phyloP scores from a whole-genome alignment of 306 rosid genomes.

The Leucaena leucocephala region DNA sequence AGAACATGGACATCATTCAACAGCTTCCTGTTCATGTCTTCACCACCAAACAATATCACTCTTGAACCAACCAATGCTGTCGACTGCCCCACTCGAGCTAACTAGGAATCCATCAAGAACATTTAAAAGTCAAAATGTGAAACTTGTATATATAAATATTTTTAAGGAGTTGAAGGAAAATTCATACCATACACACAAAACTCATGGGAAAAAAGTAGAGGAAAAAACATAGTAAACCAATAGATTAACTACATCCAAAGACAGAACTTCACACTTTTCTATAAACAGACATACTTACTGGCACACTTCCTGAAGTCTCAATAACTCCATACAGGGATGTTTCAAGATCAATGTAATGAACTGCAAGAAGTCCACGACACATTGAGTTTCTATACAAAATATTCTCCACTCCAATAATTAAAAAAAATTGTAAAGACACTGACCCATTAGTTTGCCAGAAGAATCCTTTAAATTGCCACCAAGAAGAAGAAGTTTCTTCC shows the following conservation, averaged over 20 bases:
- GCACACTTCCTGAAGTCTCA: slow-evolving; percentile 82
- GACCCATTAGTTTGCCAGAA: slow-evolving; percentile 68
- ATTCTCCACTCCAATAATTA: slow-evolving; percentile 15
- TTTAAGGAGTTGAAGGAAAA: slow-evolving; percentile 6
- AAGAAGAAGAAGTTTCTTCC: slow-evolving; percentile 72
- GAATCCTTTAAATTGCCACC: slow-evolving; percentile 77
- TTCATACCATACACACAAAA: slow-evolving; percentile 27
- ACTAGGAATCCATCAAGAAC: slow-evolving; percentile 51
- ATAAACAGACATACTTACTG: slow-evolving; percentile 57
- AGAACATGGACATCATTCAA: slow-evolving; percentile 82
- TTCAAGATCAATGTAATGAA: slow-evolving; percentile 74
- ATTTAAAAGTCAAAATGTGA: slow-evolving; percentile 34
- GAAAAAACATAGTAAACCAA: slow-evolving; percentile 15
- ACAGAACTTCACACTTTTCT: slow-evolving; percentile 33
- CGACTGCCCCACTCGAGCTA: slow-evolving; percentile 86
- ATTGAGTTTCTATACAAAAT: slow-evolving; percentile 35
- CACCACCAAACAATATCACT: slow-evolving; percentile 93
- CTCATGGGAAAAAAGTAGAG: slow-evolving; percentile 4
- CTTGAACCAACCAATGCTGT: slow-evolving; percentile 81
- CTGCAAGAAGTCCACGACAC: slow-evolving; percentile 59
- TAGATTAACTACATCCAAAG: slow-evolving; percentile 26
- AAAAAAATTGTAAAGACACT: slow-evolving; percentile 39
- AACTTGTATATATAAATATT: slow-evolving; percentile 24
- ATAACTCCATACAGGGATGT: slow-evolving; percentile 63
- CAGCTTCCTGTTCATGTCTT: slow-evolving; percentile 78